These are phyloP conservation scores for Paspalum notatum DNA, from an alignment of 176 grass and related monocot genomes.

Conservation along the genomic window DNA sequence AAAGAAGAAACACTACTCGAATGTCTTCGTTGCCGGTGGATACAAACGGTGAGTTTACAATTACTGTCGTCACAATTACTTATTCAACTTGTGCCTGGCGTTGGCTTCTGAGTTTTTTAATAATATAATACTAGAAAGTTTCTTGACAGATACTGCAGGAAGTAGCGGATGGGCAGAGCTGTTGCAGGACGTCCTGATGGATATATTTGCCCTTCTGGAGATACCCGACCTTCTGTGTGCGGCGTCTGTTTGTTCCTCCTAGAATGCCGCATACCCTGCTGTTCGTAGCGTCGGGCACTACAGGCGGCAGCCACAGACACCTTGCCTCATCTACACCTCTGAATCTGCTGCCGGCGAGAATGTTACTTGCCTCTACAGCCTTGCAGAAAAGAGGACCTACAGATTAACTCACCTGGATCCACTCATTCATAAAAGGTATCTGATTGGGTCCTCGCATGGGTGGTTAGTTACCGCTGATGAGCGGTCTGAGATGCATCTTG, in stretches of 20 bases:
- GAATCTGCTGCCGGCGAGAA: no score
- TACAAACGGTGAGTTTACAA: no score
- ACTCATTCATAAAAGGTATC: background rate
- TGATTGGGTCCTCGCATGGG: background rate
- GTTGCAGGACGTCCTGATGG: background rate
- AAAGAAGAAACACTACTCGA: no score
- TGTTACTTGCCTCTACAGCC: background rate
- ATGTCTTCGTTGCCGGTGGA: no score
- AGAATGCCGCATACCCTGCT: background rate
- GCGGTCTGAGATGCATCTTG: background rate
- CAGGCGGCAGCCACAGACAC: background rate
- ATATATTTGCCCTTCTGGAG: background rate
- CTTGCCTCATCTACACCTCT: no score
- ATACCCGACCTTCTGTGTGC: background rate
- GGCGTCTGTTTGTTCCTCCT: background rate
- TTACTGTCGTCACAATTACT: no score
- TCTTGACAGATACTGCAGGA: no score
- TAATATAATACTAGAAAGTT: no score
- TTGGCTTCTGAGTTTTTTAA: no score
- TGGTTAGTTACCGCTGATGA: background rate
- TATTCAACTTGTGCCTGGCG: no score
- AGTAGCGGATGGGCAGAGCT: background rate
- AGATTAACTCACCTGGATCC: background rate
- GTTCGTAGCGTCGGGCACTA: background rate
- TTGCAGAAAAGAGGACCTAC: background rate